phyloP scores from a whole-genome alignment of 1,139 yeast species.

The Torulaspora globosa region DNA sequence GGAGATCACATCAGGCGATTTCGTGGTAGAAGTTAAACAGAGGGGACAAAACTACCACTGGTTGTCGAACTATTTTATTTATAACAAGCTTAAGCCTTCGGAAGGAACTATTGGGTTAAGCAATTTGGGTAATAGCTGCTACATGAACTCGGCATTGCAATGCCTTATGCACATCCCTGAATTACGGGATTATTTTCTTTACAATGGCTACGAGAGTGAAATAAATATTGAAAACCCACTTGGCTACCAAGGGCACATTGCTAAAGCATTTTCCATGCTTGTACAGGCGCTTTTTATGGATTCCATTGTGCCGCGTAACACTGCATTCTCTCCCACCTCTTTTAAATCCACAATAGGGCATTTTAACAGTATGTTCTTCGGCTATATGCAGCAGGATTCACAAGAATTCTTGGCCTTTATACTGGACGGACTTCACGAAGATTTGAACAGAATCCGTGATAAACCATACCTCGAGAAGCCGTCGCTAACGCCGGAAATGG shows the following conservation, averaged over 20 bases:
- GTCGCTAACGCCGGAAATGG: conserved; percentile 55
- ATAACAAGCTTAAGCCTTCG: conserved; percentile 35
- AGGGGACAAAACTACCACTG: conserved; percentile 32
- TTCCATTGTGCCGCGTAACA: conserved; percentile 4
- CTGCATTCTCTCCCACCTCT: conserved; percentile 55
- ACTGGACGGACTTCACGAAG: conserved; percentile 91
- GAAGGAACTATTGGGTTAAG: conserved; percentile 61
- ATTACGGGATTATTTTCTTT: conserved; percentile 66
- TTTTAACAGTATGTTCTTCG: conserved; percentile 76
- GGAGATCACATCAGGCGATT: conserved; percentile 25
- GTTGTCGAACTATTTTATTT: conserved; percentile 37
- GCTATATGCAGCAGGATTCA: conserved; percentile 90
- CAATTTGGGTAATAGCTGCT: conserved; percentile 91
- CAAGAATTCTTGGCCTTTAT: conserved; percentile 90
- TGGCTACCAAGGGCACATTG: conserved; percentile 80
- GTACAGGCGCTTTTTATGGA: conserved; percentile 52
- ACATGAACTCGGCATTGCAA: conserved; percentile 95
- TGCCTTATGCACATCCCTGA: conserved; percentile 87
- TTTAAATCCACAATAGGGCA: conserved; percentile 79
- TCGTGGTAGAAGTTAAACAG: conserved; percentile 36
- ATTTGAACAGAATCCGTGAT: conserved; percentile 70
- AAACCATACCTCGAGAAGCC: conserved; percentile 92
- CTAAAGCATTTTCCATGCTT: conserved; percentile 65
- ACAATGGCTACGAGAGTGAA: conserved; percentile 59
- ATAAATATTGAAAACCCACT: conserved; percentile 74